phyloP scores from a whole-genome alignment of 176 grass and related monocot species.

The Cenchrus fungigraminus region DNA sequence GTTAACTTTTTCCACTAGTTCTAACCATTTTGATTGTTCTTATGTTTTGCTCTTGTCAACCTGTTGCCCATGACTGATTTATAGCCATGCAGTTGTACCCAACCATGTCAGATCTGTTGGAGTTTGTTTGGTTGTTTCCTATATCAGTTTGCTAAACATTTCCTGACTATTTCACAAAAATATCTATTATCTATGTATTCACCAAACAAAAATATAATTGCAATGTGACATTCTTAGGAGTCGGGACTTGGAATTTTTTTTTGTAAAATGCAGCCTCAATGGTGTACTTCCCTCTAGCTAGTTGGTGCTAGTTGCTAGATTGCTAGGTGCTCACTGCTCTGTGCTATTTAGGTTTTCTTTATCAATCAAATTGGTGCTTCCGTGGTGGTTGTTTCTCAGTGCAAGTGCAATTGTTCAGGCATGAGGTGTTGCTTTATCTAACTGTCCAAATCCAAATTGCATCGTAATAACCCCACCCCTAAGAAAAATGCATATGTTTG shows the following conservation, averaged over 20 bases:
- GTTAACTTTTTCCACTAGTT: neutral
- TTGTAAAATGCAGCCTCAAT: neutral
- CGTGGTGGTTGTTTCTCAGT: too few relatives aligned
- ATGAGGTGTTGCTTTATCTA: too few relatives aligned
- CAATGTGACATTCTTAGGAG: neutral
- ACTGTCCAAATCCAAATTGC: too few relatives aligned
- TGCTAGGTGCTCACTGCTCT: too few relatives aligned
- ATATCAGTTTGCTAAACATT: conserved; percentile 16
- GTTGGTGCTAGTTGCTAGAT: too few relatives aligned
- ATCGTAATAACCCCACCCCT: too few relatives aligned
- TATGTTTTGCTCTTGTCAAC: conserved; percentile 4
- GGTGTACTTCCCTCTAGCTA: neutral
- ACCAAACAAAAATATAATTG: too few relatives aligned
- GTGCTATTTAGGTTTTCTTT: too few relatives aligned
- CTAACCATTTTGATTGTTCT: neutral
- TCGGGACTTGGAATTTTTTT: neutral
- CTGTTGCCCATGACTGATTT: neutral
- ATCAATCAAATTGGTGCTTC: too few relatives aligned
- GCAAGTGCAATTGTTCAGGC: too few relatives aligned
- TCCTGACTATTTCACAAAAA: conserved; percentile 13
- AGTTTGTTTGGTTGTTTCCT: neutral
- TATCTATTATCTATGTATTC: neutral
- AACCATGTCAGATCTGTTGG: conserved; percentile 1
- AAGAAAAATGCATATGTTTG: too few relatives aligned
- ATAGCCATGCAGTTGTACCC: neutral